Conservation (phyloP, 768 basidiomycete genomes). For the Pleurotus sapidus region DNA sequence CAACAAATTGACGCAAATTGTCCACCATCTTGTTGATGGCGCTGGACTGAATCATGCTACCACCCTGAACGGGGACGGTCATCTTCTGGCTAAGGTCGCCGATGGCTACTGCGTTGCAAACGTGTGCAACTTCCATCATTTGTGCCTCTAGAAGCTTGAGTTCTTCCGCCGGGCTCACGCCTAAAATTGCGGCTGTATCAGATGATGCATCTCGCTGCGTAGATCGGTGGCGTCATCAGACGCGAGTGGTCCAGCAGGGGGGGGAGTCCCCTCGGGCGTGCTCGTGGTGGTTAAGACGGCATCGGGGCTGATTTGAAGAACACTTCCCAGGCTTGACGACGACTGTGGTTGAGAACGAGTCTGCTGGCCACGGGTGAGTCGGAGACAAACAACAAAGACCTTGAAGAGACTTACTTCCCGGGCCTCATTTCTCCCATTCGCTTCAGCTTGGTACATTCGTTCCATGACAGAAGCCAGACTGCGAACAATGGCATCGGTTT, state of each 20-base stretch:
- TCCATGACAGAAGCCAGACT: constrained; percentile 47
- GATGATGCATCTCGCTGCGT: constrained; percentile 21
- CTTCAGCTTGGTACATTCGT: constrained; percentile 57
- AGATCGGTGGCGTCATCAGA: constrained; percentile 27
- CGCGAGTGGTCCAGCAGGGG: constrained; percentile 4
- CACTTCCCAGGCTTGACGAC: background rate
- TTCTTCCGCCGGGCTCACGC: constrained; percentile 75
- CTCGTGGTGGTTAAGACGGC: constrained; percentile 19
- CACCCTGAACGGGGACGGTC: constrained; percentile 75
- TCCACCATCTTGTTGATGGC: constrained; percentile 70
- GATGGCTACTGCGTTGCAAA: constrained; percentile 76
- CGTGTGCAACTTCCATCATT: constrained; percentile 79
- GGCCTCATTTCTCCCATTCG: constrained; percentile 24
- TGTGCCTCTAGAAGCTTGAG: constrained; percentile 78
- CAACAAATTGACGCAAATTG: constrained; percentile 79
- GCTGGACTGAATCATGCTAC: constrained; percentile 77
- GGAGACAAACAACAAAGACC: background rate
- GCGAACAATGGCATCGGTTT: constrained; percentile 54
- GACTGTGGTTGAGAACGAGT: background rate
- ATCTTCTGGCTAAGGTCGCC: constrained; percentile 80
- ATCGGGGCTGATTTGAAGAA: background rate
- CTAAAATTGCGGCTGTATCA: constrained; percentile 18
- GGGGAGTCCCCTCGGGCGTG: background rate
- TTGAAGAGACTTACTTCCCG: too few relatives aligned
- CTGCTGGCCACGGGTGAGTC: background rate